Conservation (phyloP, 306 rosid genomes). For the Vachellia pachyceras region DNA sequence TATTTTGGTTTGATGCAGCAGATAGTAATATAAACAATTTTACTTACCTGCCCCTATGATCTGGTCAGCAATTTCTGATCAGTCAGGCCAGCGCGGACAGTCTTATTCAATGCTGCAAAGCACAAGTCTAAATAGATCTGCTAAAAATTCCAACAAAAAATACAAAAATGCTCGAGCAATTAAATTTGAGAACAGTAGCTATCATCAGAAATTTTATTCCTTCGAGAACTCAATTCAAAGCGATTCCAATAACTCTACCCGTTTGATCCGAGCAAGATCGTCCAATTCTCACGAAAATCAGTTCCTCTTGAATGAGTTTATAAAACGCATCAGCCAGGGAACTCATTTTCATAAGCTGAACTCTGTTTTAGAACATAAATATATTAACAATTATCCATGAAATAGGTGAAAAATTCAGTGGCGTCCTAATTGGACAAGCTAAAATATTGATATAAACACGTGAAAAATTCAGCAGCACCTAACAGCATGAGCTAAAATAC, state of each 20-base stretch:
- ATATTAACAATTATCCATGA: slow-evolving; percentile 49
- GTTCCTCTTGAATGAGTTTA: slow-evolving; percentile 3
- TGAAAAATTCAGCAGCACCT: slow-evolving; percentile 49
- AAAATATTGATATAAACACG: slow-evolving; percentile 57
- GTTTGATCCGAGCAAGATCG: neutral
- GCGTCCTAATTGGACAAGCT: slow-evolving; percentile 46
- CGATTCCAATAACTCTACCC: neutral
- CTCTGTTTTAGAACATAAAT: slow-evolving; percentile 18
- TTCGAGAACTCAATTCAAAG: neutral
- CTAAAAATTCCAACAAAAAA: neutral
- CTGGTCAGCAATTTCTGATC: no score
- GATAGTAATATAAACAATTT: no score
- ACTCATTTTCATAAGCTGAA: slow-evolving; percentile 39
- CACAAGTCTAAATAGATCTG: no score
- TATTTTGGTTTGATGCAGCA: neutral
- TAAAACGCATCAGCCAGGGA: slow-evolving; percentile 27
- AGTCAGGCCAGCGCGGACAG: no score
- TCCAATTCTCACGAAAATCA: slow-evolving; percentile 23
- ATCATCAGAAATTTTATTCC: neutral
- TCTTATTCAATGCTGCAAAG: no score
- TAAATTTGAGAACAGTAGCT: neutral
- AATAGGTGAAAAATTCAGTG: slow-evolving; percentile 38
- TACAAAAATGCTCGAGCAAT: neutral
- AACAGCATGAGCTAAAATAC: slow-evolving; percentile 49
- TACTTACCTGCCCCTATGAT: neutral